Evolutionary conservation across 768 basidiomycete species (phyloP).

Genomic region (Serendipita sp.): DNA sequence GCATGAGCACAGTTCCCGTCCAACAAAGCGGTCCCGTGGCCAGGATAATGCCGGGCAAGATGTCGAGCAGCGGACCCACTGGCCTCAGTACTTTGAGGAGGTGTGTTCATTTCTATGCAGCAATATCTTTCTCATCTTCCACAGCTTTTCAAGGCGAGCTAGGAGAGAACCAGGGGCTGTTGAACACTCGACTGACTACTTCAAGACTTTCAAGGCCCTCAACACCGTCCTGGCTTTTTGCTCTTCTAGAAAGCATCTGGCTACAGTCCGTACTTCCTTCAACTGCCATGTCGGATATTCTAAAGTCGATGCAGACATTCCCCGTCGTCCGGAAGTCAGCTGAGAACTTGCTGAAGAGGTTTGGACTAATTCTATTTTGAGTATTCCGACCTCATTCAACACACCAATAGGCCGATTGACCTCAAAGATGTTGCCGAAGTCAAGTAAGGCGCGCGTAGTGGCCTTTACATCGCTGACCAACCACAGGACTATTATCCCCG

Average conservation of each 20-base stretch:
- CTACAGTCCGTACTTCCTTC: conserved; percentile 23
- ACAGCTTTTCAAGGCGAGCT: not conserved
- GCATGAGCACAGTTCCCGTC: too few relatives aligned
- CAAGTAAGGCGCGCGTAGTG: conserved; percentile 33
- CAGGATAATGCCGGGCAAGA: too few relatives aligned
- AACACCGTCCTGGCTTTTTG: conserved; percentile 84
- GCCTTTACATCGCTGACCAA: not conserved
- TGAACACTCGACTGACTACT: not conserved
- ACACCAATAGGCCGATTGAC: conserved; percentile 48
- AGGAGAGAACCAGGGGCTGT: not conserved
- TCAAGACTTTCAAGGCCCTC: conserved; percentile 40
- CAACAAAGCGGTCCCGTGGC: too few relatives aligned
- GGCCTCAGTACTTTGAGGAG: not conserved
- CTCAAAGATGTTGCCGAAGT: conserved; percentile 66
- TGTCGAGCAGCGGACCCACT: not conserved
- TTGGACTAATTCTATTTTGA: conserved; percentile 11
- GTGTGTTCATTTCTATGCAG: not conserved
- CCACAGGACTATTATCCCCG: conserved; percentile 64
- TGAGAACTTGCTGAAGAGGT: conserved; percentile 65
- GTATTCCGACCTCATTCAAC: not conserved
- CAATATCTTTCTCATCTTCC: not conserved
- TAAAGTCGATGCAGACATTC: conserved; percentile 33
- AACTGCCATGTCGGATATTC: not conserved
- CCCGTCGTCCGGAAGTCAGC: conserved; percentile 60
- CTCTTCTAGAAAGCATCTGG: conserved; percentile 63